Base-by-base conservation (phyloP, 163 green algal genomes). In the Scenedesmus sp. region DNA sequence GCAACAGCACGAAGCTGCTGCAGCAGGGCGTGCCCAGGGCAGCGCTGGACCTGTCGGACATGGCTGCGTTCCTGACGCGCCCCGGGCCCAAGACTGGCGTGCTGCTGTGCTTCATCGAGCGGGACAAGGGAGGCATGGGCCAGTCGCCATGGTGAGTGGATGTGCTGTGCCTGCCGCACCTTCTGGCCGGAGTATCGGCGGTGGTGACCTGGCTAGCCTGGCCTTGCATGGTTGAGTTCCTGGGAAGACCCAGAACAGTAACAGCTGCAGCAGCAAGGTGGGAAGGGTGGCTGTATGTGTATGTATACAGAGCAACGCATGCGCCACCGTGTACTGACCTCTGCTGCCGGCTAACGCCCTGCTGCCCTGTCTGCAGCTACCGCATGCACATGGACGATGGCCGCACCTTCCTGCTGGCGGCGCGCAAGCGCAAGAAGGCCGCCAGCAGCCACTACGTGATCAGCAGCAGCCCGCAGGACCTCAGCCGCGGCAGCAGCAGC, bases 381-480 rank as follows among this genome's bases (percentile, higher is more conserved):
- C 93, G 88, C 20, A 90, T 99, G 76, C 95, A 96, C 88, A 91
- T 98, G 64, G 95, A 98, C 23, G 95, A 97, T 56, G 94, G 94
- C 10, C 59, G 92, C 26, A 89, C 86, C 60, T 98, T 99, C 91
- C 94, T 99, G 84, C 92, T 99, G 26, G 95, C 96, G 7, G 98
- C 97, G 3, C 94, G 96, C 82, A 99, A 99, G 93, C 96, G 97
- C 88, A 98, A 98, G 91, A 98, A 98, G 94, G 95, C 94, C 89
- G 95, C 94, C 74, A 95, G 92, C 54, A 95, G 91, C 92, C 96
- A 97, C 93, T 99, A 98, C 93, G 34, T 98, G 4, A 96, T 99
- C 59, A 98, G 96, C 84, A 91, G 26, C 74, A 84, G 67, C 86
- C 73, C 60, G 91, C 20, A 70, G 3, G 86, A 64, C 55, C 84